Conservation (phyloP, 2,329 filamentous ascomycete species). For the Aspergillus pseudoglaucus region DNA sequence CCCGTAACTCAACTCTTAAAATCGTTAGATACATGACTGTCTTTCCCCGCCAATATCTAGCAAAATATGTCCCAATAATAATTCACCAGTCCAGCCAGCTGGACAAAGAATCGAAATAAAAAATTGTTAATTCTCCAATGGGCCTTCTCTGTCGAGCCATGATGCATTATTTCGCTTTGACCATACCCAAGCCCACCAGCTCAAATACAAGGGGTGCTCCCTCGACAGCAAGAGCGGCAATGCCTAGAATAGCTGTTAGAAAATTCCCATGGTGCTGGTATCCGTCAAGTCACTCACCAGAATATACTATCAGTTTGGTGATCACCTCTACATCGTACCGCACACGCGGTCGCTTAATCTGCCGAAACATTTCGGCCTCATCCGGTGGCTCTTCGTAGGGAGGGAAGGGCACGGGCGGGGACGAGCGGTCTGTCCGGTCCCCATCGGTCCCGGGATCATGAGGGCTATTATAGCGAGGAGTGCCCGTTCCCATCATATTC, state of each 20-base stretch:
- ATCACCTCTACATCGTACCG: conserved; percentile 98
- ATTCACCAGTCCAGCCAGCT: conserved; percentile 5
- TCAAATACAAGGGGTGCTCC: conserved; percentile 69
- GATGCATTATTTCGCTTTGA: background rate
- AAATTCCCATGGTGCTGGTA: background rate
- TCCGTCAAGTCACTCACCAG: conserved; percentile 53
- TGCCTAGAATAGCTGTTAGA: conserved; percentile 48
- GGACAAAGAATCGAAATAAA: conserved; percentile 4
- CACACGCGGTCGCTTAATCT: conserved; percentile 77
- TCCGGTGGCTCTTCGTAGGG: conserved; percentile 41
- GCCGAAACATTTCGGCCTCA: conserved; percentile 75
- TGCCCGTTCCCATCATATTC: conserved; percentile 65
- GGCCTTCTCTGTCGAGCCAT: background rate
- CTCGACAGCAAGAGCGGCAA: conserved; percentile 74
- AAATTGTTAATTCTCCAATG: background rate
- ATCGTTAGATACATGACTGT: background rate
- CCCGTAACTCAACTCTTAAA: background rate
- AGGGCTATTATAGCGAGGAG: conserved; percentile 28
- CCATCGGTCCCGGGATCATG: conserved; percentile 21
- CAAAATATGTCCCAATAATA: background rate
- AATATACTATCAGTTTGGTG: conserved; percentile 91
- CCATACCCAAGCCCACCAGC: conserved; percentile 20
- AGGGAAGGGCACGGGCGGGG: conserved; percentile 19
- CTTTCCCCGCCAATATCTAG: background rate
- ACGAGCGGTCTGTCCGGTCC: conserved; percentile 19